Base-by-base conservation (phyloP, 257 asterid species). In the Rhazya stricta region DNA sequence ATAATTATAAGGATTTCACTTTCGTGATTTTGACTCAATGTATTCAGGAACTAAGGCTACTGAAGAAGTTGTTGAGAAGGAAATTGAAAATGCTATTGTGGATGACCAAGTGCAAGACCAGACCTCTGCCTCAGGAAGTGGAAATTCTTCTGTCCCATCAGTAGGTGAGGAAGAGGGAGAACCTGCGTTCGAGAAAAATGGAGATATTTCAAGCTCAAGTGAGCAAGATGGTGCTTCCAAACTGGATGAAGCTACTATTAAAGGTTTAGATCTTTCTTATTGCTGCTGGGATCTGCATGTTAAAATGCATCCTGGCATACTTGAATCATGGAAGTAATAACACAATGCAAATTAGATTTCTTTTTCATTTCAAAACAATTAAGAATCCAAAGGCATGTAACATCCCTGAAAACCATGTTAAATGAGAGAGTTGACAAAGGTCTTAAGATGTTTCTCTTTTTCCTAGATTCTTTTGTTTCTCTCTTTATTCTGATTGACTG, bases 11-110 rank as follows among this genome's bases (percentile, higher is more conserved):
- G n/a, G 58, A 68, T 65, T 32, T 69, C 25, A 74, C 81, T 58
- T 42, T 41, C 23, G 16, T 57, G 75, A 74, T 36, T 37, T 50
- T 78, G 68, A 72, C 67, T 48, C 72, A 67, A 46, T 74, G 56
- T 72, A 27, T 81, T 73, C 87, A 88, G 93, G 79, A 76, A 79
- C 72, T 80, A 81, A 67, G 74, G 79, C 62, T 53, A 25, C 41
- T 34, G 88, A 46, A 77, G 84, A 74, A 67, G 71, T 67, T 48
- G 45, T 65, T 32, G 87, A 75, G 72, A 79, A 74, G 46, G 32
- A 30, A 54, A 82, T 70, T 41, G 78, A 58, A 9, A 73, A 23
- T 72, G 53, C 70, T 4, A 57, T 76, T 3, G 68, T 45, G 73
- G 84, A 70, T 66, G 87, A 46, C 18, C 62, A 69, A 62, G 81